Base-by-base conservation (phyloP, 371 early-diverging fungal species). In the Actinomortierella wolfii region DNA sequence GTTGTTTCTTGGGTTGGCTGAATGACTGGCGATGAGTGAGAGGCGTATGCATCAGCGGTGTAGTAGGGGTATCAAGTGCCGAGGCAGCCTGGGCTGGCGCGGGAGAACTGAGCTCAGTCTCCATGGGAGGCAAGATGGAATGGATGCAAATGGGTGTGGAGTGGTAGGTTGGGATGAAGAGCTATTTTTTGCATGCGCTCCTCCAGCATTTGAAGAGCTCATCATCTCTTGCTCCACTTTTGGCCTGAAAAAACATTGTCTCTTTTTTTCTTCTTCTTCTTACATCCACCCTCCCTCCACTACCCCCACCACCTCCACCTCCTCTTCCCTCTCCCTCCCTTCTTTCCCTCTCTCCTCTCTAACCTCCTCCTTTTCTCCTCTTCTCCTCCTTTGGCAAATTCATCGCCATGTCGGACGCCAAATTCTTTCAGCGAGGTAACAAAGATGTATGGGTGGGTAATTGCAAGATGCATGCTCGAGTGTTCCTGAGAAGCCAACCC, bases 341-440 rank as follows among this genome's bases (percentile, higher is more conserved):
- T 15, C 41, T 42, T n/a, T 18, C 3, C 7, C 52, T 23, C 39
- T 9, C 24, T 42, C 2, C 25, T 11, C 5, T 45, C 46, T 11
- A 14, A 28, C n/a, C 42, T 46, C 17, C 21, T 13, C 29, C 40
- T 44, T 40, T 53, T 21, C 17, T 20, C 25, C 42, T 21, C 49
- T 23, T 42, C 18, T 23, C n/a, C n/a, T n/a, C n/a, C n/a, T n/a
- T n/a, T n/a, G n/a, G n/a, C n/a, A n/a, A n/a, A n/a, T n/a, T n/a
- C 40, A 34, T n/a, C 48, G 64, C 59, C 66, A 87, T 85, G 86
- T 85, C 88, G 2, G 92, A 92, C 76, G 90, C 91, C 60, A 91
- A 92, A 80, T 93, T 87, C 78, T 92, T 92, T 71, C 89, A 88
- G 66, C 77, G 91, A 87, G 93, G 91, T 89, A 79, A 62, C 76